phyloP scores from a whole-genome alignment of 2,329 filamentous ascomycete genomes.

The Mycosphaerella sp. region DNA sequence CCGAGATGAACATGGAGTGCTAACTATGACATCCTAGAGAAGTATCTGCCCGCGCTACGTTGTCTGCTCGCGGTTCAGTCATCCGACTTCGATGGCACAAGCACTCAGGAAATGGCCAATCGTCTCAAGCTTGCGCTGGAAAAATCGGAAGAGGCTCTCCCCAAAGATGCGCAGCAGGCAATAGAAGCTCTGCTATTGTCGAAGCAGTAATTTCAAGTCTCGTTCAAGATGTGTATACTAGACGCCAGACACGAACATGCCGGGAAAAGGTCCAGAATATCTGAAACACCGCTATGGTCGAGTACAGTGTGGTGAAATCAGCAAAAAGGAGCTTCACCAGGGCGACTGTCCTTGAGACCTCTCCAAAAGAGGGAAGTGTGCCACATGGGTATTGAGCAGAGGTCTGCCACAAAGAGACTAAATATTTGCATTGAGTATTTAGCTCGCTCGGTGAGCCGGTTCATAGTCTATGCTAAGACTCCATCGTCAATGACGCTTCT shows the following conservation, averaged over 20 bases:
- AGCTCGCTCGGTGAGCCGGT: neutral
- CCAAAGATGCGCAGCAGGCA: conserved; percentile 60
- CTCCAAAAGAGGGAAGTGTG: neutral
- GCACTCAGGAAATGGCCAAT: conserved; percentile 64
- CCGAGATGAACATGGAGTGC: conserved; percentile 1
- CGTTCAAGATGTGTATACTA: neutral
- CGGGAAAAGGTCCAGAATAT: neutral
- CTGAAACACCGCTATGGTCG: neutral
- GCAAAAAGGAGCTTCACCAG: no score
- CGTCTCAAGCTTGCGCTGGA: conserved; percentile 50
- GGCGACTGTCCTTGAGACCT: no score
- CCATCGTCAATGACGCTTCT: neutral
- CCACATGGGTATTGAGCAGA: neutral
- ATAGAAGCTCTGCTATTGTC: conserved; percentile 57
- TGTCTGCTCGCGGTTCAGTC: conserved; percentile 69
- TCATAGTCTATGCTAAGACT: neutral
- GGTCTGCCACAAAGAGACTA: neutral
- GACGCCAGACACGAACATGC: neutral
- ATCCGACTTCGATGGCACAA: conserved; percentile 53
- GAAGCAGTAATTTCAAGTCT: neutral
- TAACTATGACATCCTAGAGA: conserved; percentile 46
- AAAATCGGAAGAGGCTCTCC: conserved; percentile 46
- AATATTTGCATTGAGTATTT: neutral
- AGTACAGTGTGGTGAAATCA: no score
- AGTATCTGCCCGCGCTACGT: conserved; percentile 79